Evolutionary conservation across 2,329 filamentous ascomycete genomes (phyloP).

Genomic region (Colletotrichum liaoningense): DNA sequence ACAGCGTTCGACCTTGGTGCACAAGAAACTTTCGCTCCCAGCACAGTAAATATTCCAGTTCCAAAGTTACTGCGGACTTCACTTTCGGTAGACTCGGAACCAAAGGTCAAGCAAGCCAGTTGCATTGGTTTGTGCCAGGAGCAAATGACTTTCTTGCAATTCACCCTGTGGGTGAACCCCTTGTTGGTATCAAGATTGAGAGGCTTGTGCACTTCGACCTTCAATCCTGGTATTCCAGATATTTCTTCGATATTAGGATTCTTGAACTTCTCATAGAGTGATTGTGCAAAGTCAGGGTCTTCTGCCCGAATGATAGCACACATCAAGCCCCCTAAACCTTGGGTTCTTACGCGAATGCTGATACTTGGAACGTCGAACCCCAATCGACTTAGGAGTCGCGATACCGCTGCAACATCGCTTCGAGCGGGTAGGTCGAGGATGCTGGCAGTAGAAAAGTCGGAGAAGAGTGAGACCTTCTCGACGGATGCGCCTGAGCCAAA

Average conservation of each 20-base stretch:
- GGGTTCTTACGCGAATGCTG: background rate
- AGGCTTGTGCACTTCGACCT: constrained; percentile 4
- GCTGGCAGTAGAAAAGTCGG: constrained; percentile 51
- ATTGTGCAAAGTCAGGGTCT: constrained; percentile 22
- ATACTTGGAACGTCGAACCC: background rate
- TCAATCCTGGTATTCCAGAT: background rate
- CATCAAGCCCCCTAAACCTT: background rate
- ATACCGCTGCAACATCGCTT: constrained; percentile 38
- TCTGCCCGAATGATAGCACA: background rate
- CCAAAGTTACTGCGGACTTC: constrained; percentile 39
- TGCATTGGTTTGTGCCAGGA: constrained; percentile 49
- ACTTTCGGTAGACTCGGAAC: constrained; percentile 32
- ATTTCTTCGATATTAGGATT: constrained; percentile 8
- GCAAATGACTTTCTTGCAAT: constrained; percentile 47
- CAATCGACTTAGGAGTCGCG: constrained; percentile 35
- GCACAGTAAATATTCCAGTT: constrained; percentile 40
- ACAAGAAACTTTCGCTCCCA: constrained; percentile 33
- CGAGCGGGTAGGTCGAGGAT: constrained; percentile 42
- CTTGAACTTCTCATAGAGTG: background rate
- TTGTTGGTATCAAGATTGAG: constrained; percentile 35
- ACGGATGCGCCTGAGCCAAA: constrained; percentile 42
- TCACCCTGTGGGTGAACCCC: constrained; percentile 43
- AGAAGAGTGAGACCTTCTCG: constrained; percentile 43
- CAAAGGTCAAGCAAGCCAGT: constrained; percentile 45
- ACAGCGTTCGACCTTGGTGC: constrained; percentile 31